Evolutionary conservation across 352 stramenopile species (phyloP), one percentile per base, ranked within the genome.

Genomic region (Pythium sukuiense): DNA sequence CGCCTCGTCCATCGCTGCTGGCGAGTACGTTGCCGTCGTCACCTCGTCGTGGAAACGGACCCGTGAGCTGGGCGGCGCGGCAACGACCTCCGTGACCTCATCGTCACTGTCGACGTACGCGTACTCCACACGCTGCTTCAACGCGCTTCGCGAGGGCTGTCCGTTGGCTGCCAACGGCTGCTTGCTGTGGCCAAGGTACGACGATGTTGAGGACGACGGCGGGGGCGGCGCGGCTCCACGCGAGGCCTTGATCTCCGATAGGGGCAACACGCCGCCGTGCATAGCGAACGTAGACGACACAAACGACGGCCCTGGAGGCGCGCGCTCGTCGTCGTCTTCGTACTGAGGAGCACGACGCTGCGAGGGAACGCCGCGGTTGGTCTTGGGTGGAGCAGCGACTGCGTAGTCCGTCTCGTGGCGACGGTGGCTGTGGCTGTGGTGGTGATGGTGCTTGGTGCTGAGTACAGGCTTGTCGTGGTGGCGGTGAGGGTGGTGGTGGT

Each of bases 61-160:
- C 37, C 73, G 73, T 14, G 71, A 77, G 55, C 67, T 80, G 1
- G 80, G 78, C 11, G 83, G 84, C 49, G 76, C 61, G 13, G 74
- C 61, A 3, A 79, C 57, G 5, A 66, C 53, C 14, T 27, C 20
- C 41, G 27, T 37, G 24, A 46, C 35, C 9, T 57, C 55, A 16
- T 60, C 45, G 6, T 45, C 41, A 20, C 30, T 53, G 8, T 46
- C 16, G 9, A 37, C 24, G 49, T 43, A 52, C 11, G 27, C 43
- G 13, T 29, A 7, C 35, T 61, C 48, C 48, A 35, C 48, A 7
- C 27, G 27, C 20, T 55, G 30, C 55, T 69, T 69, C 26, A 62
- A 29, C 2, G 46, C 62, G 30, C 61, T 62, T 5, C 61, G 61
- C 18, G 50, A 41, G 2, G 61, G 61, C 50, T 61, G 39, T 1